Evolutionary conservation across 306 rosid species (phyloP), one percentile per base, ranked within the genome.

Genomic region (Adenanthera pavonina): DNA sequence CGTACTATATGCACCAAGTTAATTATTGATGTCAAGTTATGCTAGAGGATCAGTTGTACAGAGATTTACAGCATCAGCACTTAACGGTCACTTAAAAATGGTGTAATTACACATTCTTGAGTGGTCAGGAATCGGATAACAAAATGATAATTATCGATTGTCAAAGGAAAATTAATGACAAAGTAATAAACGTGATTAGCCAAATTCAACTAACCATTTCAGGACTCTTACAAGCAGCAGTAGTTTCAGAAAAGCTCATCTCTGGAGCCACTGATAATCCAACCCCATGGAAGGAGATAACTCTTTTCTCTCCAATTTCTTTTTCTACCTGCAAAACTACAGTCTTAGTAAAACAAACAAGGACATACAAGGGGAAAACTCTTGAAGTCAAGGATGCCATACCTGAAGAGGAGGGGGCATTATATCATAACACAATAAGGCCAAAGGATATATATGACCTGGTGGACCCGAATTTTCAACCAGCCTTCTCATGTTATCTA

Each of bases 331-430:
- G 68, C 41, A 61, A 12, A 61, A 12, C 68, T 34, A 61, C 12
- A 17, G 68, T 33, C 41, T 30, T 3, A 61, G 38, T 61, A 33
- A 61, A 5, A 59, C 36, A 59, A 13, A 30, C n/a, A 30, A 61
- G 33, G 41, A 61, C 3, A 61, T 33, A 61, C 33, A n/a, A 4
- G 41, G 33, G 41, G 17, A n/a, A 36, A 10, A 6, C 41, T 35
- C 34, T 33, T 11, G 7, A 61, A 61, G 17, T 16, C 40, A 61
- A 30, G 68, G 68, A 61, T 61, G 16, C 7, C 68, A 12, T 61
- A 33, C 68, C 68, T 4, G 68, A 33, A n/a, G 41, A 33, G 68
- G 68, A 61, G 68, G 68, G 3, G 68, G 68, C 68, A 61, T 61
- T 61, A 61, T 61, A 33, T 61, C 68, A 61, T 61, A 33, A 30